phyloP scores from a whole-genome alignment of 208 protist species.

The Naegleria fowleri region DNA sequence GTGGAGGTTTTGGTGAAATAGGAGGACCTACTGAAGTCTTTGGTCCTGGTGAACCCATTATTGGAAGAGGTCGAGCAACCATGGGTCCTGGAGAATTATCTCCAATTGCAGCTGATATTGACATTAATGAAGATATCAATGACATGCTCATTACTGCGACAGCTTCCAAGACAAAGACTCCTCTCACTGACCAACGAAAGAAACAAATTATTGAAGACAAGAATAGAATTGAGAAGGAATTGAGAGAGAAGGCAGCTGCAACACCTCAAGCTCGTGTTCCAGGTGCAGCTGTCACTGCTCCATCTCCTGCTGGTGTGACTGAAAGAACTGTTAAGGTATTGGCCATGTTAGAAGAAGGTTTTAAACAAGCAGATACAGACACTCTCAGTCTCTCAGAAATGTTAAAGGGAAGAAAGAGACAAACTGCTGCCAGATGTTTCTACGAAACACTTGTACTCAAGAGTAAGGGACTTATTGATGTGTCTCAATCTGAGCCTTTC shows the following conservation, averaged over 20 bases:
- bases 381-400: background rate
- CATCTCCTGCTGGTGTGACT: background rate
- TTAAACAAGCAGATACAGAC: background rate
- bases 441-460: conserved; percentile 11
- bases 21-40: background rate
- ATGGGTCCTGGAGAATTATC: background rate
- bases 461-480: background rate
- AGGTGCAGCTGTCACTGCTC: background rate
- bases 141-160: background rate
- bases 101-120: background rate
- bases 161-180: background rate
- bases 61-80: background rate
- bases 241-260: background rate
- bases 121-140: background rate
- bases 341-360: background rate
- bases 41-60: background rate
- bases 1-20: background rate
- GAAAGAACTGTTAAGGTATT: conserved; percentile 4
- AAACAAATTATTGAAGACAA: background rate
- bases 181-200: background rate
- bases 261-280: background rate
- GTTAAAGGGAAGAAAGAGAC: background rate
- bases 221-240: background rate
- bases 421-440: conserved; percentile 6
- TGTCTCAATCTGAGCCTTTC: background rate